Evolutionary conservation across 768 basidiomycete genomes (phyloP).

Genomic region (Suillus weaverae): DNA sequence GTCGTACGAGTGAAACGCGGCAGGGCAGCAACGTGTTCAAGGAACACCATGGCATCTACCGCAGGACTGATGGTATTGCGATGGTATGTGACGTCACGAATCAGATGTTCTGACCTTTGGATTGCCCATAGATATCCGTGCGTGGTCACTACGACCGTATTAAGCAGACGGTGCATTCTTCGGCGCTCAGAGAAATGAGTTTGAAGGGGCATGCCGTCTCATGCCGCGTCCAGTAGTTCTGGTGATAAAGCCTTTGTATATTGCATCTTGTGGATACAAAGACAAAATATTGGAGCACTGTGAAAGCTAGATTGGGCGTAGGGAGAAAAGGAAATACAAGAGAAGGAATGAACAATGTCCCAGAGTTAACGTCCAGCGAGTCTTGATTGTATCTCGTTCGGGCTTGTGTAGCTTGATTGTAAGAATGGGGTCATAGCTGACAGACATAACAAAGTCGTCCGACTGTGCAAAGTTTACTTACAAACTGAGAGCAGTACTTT

Average conservation of each 20-base stretch:
- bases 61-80: conserved; percentile 92
- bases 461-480: not conserved
- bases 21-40: conserved; percentile 92
- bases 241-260: not conserved
- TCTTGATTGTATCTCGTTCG: not conserved
- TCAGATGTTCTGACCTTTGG: conserved; percentile 75
- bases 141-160: conserved; percentile 66
- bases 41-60: conserved; percentile 94
- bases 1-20: conserved; percentile 85
- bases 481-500: not conserved
- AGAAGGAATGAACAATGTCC: not conserved
- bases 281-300: not conserved
- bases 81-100: conserved; percentile 95
- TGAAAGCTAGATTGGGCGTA: not conserved
- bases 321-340: not conserved
- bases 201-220: not conserved
- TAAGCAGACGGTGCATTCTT: conserved; percentile 95
- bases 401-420: not conserved
- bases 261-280: not conserved
- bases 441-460: not conserved
- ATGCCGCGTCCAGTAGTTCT: not conserved
- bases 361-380: not conserved
- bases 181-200: not conserved
- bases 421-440: not conserved
- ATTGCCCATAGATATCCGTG: conserved; percentile 77